phyloP scores from a whole-genome alignment of 2,329 filamentous ascomycete species.

The Daldinia sp. region DNA sequence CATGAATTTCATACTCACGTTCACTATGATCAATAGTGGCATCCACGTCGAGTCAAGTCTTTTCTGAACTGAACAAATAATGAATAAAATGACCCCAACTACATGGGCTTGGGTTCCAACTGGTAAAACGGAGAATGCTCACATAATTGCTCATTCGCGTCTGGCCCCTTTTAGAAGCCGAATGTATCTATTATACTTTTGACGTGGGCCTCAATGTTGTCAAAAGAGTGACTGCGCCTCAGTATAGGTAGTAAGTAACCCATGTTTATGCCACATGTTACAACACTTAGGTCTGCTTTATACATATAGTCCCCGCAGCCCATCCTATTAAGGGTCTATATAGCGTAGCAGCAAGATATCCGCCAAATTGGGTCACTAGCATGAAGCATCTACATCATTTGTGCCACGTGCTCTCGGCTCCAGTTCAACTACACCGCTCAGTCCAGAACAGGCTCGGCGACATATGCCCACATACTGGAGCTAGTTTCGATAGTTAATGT shows the following conservation, averaged over 20 bases:
- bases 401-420: slow-evolving; percentile 5
- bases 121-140: neutral
- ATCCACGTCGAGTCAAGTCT: no score
- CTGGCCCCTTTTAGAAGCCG: neutral
- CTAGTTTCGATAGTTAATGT: neutral
- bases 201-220: neutral
- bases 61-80: no score
- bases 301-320: neutral
- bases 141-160: neutral
- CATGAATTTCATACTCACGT: no score
- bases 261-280: neutral
- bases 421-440: slow-evolving; percentile 1
- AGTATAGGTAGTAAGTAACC: neutral
- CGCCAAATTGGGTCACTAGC: neutral
- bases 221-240: neutral
- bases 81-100: no score
- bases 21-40: no score
- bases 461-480: neutral
- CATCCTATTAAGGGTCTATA: neutral
- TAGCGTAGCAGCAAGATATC: neutral
- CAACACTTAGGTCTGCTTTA: neutral
- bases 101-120: no score
- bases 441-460: neutral
- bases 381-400: slow-evolving; percentile 11
- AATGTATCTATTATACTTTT: neutral